Evolutionary conservation across 352 stramenopile genomes (phyloP).

Genomic region (Blastocystis sp.): DNA sequence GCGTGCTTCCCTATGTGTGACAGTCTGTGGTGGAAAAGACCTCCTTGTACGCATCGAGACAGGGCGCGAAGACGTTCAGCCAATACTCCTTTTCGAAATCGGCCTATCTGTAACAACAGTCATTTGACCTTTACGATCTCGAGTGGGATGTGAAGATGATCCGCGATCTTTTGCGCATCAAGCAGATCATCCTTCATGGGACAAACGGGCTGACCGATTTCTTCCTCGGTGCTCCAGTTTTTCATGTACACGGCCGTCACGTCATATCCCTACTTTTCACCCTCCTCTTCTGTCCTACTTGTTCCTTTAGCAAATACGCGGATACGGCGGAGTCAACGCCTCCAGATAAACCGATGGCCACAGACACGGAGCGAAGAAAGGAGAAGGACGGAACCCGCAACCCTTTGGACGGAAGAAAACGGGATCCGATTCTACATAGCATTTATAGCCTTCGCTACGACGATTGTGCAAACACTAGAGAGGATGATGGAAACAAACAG

Average conservation of each 20-base stretch:
- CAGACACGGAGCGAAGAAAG: conserved; percentile 60
- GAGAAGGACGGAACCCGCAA: neutral
- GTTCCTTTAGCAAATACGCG: conserved; percentile 86
- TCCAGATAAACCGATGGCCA: conserved; percentile 95
- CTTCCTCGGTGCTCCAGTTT: conserved; percentile 94
- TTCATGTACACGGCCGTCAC: conserved; percentile 97
- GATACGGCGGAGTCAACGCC: conserved; percentile 96
- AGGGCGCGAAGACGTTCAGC: conserved; percentile 95
- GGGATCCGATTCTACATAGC: too few species aligned
- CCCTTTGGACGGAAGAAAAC: too few species aligned
- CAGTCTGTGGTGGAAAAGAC: conserved; percentile 47
- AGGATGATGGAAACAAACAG: neutral
- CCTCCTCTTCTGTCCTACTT: conserved; percentile 16
- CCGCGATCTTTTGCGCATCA: conserved; percentile 88
- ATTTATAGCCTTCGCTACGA: too few species aligned
- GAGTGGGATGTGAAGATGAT: conserved; percentile 87
- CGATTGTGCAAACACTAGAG: too few species aligned
- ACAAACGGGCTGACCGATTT: conserved; percentile 84
- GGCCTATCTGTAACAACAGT: conserved; percentile 79
- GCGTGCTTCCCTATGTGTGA: conserved; percentile 81
- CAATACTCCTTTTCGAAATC: conserved; percentile 93
- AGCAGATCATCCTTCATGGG: conserved; percentile 88
- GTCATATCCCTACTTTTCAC: conserved; percentile 81
- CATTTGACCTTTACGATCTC: conserved; percentile 76
- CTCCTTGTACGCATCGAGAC: conserved; percentile 85